phyloP scores from a whole-genome alignment of 305 asterid genomes.

The Fraxinus sp. region DNA sequence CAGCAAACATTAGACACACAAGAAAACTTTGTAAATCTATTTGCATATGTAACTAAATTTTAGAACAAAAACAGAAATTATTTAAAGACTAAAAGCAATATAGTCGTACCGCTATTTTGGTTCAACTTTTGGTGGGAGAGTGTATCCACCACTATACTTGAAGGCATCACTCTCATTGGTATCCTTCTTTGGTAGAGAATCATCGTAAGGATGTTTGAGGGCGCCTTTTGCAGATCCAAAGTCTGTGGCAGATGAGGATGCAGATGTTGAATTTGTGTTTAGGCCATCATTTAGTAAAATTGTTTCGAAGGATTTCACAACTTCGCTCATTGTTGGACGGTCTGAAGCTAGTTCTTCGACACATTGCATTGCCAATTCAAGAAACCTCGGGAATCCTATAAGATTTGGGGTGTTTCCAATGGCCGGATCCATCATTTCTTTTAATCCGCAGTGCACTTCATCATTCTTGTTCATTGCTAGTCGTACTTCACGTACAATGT shows the following conservation, averaged over 20 bases:
- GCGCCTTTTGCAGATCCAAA: slow-evolving; percentile 50
- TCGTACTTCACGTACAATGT: slow-evolving; percentile 74
- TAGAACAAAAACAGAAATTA: not conserved
- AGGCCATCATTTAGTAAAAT: slow-evolving; percentile 71
- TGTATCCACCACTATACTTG: slow-evolving; percentile 62
- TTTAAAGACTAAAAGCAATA: not conserved
- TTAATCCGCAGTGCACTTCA: slow-evolving; percentile 57
- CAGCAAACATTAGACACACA: not conserved
- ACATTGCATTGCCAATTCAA: slow-evolving; percentile 83
- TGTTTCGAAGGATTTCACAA: slow-evolving; percentile 66
- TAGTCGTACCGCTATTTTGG: slow-evolving; percentile 21
- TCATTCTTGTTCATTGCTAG: slow-evolving; percentile 50
- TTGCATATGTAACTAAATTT: slow-evolving; percentile 8
- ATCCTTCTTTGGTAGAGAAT: slow-evolving; percentile 30
- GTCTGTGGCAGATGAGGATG: slow-evolving; percentile 76
- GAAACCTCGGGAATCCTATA: slow-evolving; percentile 57
- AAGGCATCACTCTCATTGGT: slow-evolving; percentile 48
- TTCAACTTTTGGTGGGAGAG: slow-evolving; percentile 47
- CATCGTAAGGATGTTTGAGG: slow-evolving; percentile 52
- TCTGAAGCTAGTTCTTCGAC: slow-evolving; percentile 86
- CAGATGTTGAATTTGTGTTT: slow-evolving; percentile 68
- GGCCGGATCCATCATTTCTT: slow-evolving; percentile 60
- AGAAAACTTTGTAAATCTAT: slow-evolving; percentile 14
- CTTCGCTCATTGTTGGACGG: slow-evolving; percentile 86
- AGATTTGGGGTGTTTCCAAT: slow-evolving; percentile 47